phyloP scores from a whole-genome alignment of 2,329 filamentous ascomycete genomes.

The Pseudogymnoascus sp. region DNA sequence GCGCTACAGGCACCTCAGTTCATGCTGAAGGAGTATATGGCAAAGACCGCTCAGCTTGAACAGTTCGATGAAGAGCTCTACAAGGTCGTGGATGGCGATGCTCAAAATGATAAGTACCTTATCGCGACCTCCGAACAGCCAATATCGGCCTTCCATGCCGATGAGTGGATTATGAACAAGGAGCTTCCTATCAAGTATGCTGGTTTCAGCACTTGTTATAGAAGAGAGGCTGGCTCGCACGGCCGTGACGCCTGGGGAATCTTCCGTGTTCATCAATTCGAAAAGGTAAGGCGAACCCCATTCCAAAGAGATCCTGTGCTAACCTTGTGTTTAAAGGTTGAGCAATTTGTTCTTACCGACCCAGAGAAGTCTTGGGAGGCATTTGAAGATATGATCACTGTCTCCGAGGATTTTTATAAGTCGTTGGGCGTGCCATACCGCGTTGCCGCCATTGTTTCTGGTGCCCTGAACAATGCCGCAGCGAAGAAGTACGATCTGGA shows the following conservation, averaged over 20 bases:
- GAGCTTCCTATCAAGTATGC: conserved; percentile 89
- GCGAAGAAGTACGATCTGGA: conserved; percentile 95
- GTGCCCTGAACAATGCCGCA: conserved; percentile 82
- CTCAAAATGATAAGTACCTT: conserved; percentile 77
- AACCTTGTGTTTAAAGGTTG: conserved; percentile 44
- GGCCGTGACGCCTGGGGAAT: conserved; percentile 95
- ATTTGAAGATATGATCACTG: conserved; percentile 87
- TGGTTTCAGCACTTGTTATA: conserved; percentile 91
- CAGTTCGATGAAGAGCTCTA: conserved; percentile 98
- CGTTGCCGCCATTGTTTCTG: conserved; percentile 91
- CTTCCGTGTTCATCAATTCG: conserved; percentile 96
- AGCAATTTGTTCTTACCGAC: conserved; percentile 74
- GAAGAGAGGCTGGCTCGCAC: conserved; percentile 88
- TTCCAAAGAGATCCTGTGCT: not conserved
- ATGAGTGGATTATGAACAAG: conserved; percentile 82
- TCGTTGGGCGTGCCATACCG: conserved; percentile 83
- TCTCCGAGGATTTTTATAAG: conserved; percentile 92
- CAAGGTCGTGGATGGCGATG: conserved; percentile 85
- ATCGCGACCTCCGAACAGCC: conserved; percentile 88
- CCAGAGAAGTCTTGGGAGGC: conserved; percentile 88
- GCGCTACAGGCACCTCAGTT: conserved; percentile 85
- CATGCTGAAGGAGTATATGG: conserved; percentile 94
- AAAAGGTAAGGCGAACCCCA: conserved; percentile 54
- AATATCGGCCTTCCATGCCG: conserved; percentile 83
- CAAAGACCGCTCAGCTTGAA: conserved; percentile 93